phyloP scores from a whole-genome alignment of 768 basidiomycete genomes.

The Mycena kentingensis region DNA sequence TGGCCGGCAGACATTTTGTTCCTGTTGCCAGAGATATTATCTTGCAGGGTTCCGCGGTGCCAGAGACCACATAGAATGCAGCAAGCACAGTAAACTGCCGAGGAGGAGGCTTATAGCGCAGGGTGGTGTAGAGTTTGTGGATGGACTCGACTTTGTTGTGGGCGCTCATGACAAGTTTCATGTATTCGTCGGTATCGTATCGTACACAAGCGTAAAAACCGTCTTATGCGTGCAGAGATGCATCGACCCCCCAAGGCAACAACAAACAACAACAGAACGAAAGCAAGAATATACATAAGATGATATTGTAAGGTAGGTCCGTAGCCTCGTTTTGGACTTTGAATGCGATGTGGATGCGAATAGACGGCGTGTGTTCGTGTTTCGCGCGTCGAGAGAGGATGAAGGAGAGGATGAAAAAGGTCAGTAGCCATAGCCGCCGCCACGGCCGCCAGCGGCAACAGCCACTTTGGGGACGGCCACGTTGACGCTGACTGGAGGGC shows the following conservation, averaged over 20 bases:
- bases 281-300: neutral
- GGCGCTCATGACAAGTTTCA: no score
- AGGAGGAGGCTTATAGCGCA: slow-evolving; percentile 52
- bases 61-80: slow-evolving; percentile 46
- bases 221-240: no score
- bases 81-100: slow-evolving; percentile 69
- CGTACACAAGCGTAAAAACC: neutral
- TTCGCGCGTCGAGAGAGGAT: neutral
- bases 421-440: slow-evolving; percentile 9
- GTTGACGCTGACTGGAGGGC: slow-evolving; percentile 20
- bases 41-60: slow-evolving; percentile 36
- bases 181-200: slow-evolving; percentile 1
- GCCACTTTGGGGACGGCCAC: slow-evolving; percentile 16
- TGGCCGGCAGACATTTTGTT: slow-evolving; percentile 78
- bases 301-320: neutral
- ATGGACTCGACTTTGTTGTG: slow-evolving; percentile 41
- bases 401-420: neutral
- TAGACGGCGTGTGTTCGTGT: no score
- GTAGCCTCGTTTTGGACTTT: neutral
- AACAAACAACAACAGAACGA: neutral
- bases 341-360: slow-evolving; percentile 3
- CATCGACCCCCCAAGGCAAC: neutral
- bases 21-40: slow-evolving; percentile 78
- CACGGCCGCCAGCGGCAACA: neutral
- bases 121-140: slow-evolving; percentile 44